Base-by-base conservation (phyloP, 139 green algal species). In the Chlorella sp. region DNA sequence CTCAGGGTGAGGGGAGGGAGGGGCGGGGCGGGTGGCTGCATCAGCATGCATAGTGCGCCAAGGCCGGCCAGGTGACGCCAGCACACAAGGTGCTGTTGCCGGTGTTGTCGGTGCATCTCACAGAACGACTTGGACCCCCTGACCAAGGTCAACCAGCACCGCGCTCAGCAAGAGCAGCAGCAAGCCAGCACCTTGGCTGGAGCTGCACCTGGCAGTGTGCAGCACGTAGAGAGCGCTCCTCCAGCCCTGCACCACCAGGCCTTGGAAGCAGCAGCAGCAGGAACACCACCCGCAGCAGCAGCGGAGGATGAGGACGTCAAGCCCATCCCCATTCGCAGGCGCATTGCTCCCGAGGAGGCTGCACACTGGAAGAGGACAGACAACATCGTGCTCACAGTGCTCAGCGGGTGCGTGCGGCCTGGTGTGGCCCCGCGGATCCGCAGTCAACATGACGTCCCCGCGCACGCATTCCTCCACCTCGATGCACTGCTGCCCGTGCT, bases 101-200 rank as follows among this genome's bases (percentile, higher is more conserved):
- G n/a, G n/a, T n/a, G n/a, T n/a, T 63, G 42, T 31, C 3, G 26
- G 5, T 71, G 65, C 65, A 55, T 30, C 3, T 17, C 82, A 35
- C 84, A 89, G 77, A 49, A 17, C 1, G 86, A 91, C 68, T 64
- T 91, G 33, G 82, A 86, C 29, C 86, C 86, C 0, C 36, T 89
- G 42, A 17, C 17, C 10, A 10, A 55, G 42, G 10, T 55, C 10
- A 10, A 17, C 42, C 10, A 55, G 17, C 42, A 55, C 10, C 42
- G 17, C 10, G 10, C 10, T 24, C 42, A 55, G 42, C 42, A 55
- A 55, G 10, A 55, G 42, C 10, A 55, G 42, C 10, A 55, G 42
- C 10, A 55, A 55, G 42, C n/a, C n/a, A n/a, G n/a, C n/a, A n/a
- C n/a, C n/a, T n/a, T n/a, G n/a, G n/a, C n/a, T n/a, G n/a, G n/a